A percentile compares a stretch with the other conserved stretches of the same genome.
These are phyloP conservation scores for Quercus lobata DNA, from an alignment of 331 rosid species.

Conservation along the genomic window DNA sequence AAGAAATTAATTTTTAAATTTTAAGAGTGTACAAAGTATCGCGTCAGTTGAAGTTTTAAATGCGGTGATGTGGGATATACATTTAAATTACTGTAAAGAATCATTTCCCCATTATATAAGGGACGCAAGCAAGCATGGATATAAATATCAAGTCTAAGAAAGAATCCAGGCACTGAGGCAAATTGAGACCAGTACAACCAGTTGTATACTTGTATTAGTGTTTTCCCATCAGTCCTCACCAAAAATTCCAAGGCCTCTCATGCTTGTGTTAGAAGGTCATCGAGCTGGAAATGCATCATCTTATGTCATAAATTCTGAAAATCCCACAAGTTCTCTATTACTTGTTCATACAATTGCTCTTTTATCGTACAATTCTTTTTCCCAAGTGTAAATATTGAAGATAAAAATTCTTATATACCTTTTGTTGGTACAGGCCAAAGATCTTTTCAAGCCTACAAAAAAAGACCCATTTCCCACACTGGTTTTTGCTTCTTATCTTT, in stretches of 20 bases:
- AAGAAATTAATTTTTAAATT: no score
- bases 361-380: neutral
- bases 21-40: no score
- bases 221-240: neutral
- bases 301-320: neutral
- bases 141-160: no score
- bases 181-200: no score
- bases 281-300: neutral
- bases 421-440: neutral
- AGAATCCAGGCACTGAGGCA: no score
- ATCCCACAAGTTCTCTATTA: neutral
- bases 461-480: neutral
- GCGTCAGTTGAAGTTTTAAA: no score
- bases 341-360: neutral
- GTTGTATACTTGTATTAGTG: no score
- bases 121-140: no score
- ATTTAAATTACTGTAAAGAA: no score
- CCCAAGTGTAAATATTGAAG: neutral
- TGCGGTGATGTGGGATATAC: no score
- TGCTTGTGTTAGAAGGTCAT: neutral
- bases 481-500: neutral
- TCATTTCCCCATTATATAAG: no score
- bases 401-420: neutral
- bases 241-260: constrained; percentile 10
- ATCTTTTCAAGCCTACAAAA: neutral